These are phyloP conservation scores for Uronychia binucleata DNA, from an alignment of 73 alveolate genomes.

Conservation along the genomic window DNA sequence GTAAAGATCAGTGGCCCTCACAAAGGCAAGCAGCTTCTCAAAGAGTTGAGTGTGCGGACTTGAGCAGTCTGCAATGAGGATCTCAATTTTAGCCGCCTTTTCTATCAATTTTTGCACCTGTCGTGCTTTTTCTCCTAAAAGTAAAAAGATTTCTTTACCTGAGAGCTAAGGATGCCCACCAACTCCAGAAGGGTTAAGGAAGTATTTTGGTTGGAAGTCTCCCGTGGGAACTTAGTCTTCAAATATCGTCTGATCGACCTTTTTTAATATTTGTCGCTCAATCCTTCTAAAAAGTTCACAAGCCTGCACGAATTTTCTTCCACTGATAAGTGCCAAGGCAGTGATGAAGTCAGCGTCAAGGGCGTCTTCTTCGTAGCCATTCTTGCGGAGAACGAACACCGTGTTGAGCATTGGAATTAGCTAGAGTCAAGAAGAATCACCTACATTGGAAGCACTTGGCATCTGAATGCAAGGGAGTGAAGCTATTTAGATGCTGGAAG, in stretches of 20 bases:
- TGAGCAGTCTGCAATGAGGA: slow-evolving; percentile 71
- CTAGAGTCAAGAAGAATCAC: no score
- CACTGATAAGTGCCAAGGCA: slow-evolving; percentile 18
- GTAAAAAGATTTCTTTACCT: slow-evolving; percentile 1
- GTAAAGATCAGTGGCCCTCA: slow-evolving; percentile 59
- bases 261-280: slow-evolving; percentile 1
- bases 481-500: no score
- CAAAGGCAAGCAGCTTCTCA: slow-evolving; percentile 65
- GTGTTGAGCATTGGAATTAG: not conserved
- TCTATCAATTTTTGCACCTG: slow-evolving; percentile 21
- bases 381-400: not conserved
- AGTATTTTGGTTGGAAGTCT: not conserved
- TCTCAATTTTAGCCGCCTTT: slow-evolving; percentile 64
- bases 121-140: slow-evolving; percentile 6
- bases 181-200: not conserved
- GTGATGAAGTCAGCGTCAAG: not conserved
- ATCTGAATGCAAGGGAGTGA: no score
- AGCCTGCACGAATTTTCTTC: slow-evolving; percentile 68
- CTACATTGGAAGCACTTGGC: no score
- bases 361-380: not conserved
- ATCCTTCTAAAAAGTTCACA: slow-evolving; percentile 59
- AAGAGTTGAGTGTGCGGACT: slow-evolving; percentile 57
- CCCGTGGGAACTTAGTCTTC: not conserved
- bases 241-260: not conserved
- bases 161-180: slow-evolving; percentile 8